Evolutionary conservation across 2,329 filamentous ascomycete genomes (phyloP).

Genomic region (Trichoderma lentiforme): DNA sequence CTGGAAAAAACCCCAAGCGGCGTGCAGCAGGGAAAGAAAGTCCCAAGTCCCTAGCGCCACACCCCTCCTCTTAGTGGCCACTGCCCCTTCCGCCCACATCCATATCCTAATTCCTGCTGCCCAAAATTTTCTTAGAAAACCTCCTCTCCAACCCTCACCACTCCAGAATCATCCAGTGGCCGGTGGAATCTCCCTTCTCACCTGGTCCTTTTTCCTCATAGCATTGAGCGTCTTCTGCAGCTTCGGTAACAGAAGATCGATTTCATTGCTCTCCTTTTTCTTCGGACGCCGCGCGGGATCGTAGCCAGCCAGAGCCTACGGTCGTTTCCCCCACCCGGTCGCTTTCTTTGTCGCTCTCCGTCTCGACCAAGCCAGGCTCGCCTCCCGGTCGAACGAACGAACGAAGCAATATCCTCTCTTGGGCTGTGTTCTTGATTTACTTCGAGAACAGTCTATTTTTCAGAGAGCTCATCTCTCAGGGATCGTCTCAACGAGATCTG

Average conservation of each 20-base stretch:
- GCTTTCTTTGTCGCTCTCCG: conserved; percentile 23
- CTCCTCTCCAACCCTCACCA: conserved; percentile 38
- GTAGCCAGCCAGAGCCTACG: conserved; percentile 31
- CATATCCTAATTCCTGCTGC: conserved; percentile 32
- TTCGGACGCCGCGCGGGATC: conserved; percentile 30
- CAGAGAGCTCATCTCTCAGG: background rate
- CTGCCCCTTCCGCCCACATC: conserved; percentile 33
- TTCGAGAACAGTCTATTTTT: background rate
- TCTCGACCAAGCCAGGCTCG: background rate
- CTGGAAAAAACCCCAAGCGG: background rate
- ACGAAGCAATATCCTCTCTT: conserved; percentile 2
- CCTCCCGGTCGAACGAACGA: background rate
- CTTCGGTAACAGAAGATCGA: conserved; percentile 30
- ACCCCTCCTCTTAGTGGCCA: conserved; percentile 20
- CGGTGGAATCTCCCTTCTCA: conserved; percentile 34
- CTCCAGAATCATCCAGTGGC: conserved; percentile 34
- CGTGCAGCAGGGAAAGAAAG: conserved; percentile 8
- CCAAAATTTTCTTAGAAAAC: conserved; percentile 36
- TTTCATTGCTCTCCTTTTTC: conserved; percentile 25
- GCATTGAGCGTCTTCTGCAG: conserved; percentile 35
- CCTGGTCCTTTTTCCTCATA: conserved; percentile 31
- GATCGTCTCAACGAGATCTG: background rate
- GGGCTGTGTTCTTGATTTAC: background rate
- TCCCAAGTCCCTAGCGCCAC: background rate
- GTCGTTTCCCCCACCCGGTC: conserved; percentile 14